Evolutionary conservation across 2,329 filamentous ascomycete species (phyloP), one percentile per base, ranked within the genome.

Genomic region (Aspergillus tamarii): DNA sequence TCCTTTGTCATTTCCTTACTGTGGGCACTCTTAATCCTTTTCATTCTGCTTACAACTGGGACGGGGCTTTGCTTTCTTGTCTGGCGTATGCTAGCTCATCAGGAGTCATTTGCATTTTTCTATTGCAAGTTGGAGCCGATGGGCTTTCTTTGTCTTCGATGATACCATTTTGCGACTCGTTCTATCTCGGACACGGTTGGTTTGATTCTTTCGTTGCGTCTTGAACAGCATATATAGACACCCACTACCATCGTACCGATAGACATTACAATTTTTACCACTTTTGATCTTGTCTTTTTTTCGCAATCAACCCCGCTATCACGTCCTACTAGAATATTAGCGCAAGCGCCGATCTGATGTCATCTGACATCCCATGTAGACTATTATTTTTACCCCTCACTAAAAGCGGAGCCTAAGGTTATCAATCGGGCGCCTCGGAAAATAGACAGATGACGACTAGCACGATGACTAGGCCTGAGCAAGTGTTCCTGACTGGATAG

Each of bases 121-220:
- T 58, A 57, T 30, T 66, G 64, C 64, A 61, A 60, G 70, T 68
- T 66, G 62, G 69, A 70, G 69, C 70, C 70, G 70, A 65, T 74
- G 70, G 70, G 50, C 58, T 59, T 52, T 61, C 28, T 68, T 64
- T 68, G 62, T 60, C 73, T 75, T 74, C 65, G 70, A 74, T 76
- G 75, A 77, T 77, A 77, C 75, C 75, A 77, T 76, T 74, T 70
- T 69, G 74, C 74, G 74, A 62, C 60, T 59, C 28, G 48, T 52
- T 52, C 52, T 59, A 66, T 63, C 59, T 61, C 61, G 50, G 64
- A 19, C 34, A 57, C 61, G 61, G 61, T 62, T 68, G 66, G 67
- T 65, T 63, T 70, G 61, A 69, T 68, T 69, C 65, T n/a, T 62
- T 70, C 66, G 21, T 68, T 70, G 19, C 39, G 54, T 55, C 61